Percentiles rank a stretch among this genome's conserved stretches.
Conservation (phyloP, 306 rosid species). For the Malus sieversii region DNA sequence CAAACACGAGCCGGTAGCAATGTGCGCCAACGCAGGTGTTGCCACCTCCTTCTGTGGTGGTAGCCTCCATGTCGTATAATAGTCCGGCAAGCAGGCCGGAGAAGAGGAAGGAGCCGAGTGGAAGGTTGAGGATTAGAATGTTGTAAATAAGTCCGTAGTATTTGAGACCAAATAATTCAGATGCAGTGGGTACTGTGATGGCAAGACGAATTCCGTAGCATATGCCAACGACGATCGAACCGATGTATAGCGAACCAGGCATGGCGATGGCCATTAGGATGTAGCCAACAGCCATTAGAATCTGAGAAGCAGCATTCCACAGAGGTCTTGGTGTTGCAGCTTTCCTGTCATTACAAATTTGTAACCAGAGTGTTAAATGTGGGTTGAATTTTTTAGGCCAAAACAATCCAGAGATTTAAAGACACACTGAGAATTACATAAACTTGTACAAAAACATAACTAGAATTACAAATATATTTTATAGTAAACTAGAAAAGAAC, state of each 20-base stretch:
- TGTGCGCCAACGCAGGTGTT: slow-evolving; percentile 83
- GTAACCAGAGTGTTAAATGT: neutral
- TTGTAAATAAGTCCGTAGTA: slow-evolving; percentile 74
- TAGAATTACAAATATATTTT: neutral
- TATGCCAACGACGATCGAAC: slow-evolving; percentile 61
- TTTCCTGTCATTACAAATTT: slow-evolving; percentile 22
- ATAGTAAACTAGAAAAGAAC: too few relatives aligned
- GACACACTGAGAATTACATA: neutral
- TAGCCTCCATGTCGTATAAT: slow-evolving; percentile 80
- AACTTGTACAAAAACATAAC: neutral
- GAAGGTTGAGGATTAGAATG: slow-evolving; percentile 80
- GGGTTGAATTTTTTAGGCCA: neutral
- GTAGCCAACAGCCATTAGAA: slow-evolving; percentile 81
- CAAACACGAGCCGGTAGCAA: slow-evolving; percentile 66
- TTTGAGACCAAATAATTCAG: slow-evolving; percentile 80
- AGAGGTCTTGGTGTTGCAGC: slow-evolving; percentile 74
- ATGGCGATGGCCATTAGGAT: slow-evolving; percentile 59
- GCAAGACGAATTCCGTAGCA: slow-evolving; percentile 82
- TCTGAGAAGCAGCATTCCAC: slow-evolving; percentile 66
- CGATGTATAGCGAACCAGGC: slow-evolving; percentile 81
- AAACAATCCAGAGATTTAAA: neutral
- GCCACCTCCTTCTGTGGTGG: slow-evolving; percentile 58
- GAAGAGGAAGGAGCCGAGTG: slow-evolving; percentile 88
- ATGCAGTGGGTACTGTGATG: slow-evolving; percentile 69
- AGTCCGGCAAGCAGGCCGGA: slow-evolving; percentile 83